phyloP scores from a whole-genome alignment of 352 stramenopile species.

The Blastocystis sp. region DNA sequence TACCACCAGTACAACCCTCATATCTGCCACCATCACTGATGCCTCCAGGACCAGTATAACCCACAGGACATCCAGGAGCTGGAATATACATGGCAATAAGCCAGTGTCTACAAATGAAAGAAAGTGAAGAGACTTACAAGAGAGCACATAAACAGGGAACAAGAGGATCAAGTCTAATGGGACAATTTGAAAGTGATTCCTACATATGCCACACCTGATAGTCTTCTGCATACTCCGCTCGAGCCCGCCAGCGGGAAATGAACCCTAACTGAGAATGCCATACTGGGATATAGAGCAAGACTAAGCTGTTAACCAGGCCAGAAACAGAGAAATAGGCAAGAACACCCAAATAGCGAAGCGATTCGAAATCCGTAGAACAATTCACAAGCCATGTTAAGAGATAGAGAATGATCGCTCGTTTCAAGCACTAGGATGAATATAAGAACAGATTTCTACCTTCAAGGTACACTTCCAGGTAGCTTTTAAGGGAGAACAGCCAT shows the following conservation, averaged over 20 bases:
- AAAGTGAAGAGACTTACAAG: background rate
- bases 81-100: constrained; percentile 22
- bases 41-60: constrained; percentile 48
- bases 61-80: background rate
- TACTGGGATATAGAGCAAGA: constrained; percentile 39
- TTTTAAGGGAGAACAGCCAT: constrained; percentile 9
- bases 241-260: constrained; percentile 32
- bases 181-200: background rate
- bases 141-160: constrained; percentile 4
- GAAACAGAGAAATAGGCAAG: constrained; percentile 56
- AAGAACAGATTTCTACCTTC: background rate
- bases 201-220: background rate
- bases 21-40: constrained; percentile 20
- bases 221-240: background rate
- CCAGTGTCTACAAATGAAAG: constrained; percentile 9
- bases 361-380: background rate
- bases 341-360: constrained; percentile 27
- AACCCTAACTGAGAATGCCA: background rate
- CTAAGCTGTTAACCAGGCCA: constrained; percentile 13
- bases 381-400: constrained; percentile 43
- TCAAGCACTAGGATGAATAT: background rate
- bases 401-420: constrained; percentile 43
- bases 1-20: constrained; percentile 41
- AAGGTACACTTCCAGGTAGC: background rate
- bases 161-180: constrained; percentile 32